phyloP scores from a whole-genome alignment of 331 rosid species.

The Quercus phellos region DNA sequence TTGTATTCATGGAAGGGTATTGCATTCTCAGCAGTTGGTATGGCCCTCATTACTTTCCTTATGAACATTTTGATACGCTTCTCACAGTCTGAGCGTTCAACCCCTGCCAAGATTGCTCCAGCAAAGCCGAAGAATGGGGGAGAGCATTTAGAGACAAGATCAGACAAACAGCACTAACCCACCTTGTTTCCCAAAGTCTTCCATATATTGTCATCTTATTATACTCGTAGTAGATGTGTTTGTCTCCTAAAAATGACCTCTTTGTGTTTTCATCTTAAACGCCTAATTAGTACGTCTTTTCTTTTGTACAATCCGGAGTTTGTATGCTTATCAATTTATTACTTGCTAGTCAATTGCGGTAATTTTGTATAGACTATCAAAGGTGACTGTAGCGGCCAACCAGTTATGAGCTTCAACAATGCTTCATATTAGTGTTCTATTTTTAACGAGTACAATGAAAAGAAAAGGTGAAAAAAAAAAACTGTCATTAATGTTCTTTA shows the following conservation, averaged over 20 bases:
- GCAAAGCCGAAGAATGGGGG: constrained; percentile 38
- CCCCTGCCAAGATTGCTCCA: constrained; percentile 64
- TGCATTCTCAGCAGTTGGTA: constrained; percentile 47
- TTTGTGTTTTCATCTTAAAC: not conserved
- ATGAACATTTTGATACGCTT: constrained; percentile 81
- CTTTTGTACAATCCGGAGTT: constrained; percentile 3
- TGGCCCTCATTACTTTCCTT: constrained; percentile 59
- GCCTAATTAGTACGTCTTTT: not conserved
- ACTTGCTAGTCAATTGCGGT: constrained; percentile 18
- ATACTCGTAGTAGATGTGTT: not conserved
- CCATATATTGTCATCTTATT: constrained; percentile 9
- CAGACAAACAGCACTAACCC: constrained; percentile 44
- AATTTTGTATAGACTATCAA: constrained; percentile 15
- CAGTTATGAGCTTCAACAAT: not conserved
- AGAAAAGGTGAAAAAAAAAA: no score
- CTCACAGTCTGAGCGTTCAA: constrained; percentile 86
- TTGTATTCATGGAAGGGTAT: constrained; percentile 88
- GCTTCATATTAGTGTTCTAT: not conserved
- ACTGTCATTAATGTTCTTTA: no score
- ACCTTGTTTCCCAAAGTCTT: constrained; percentile 9
- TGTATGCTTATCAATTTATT: constrained; percentile 24
- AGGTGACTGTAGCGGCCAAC: not conserved
- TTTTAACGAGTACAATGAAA: no score
- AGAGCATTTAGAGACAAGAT: constrained; percentile 25
- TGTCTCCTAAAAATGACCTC: not conserved